Conservation (phyloP, 371 early-diverging fungal species). For the Chytridiales sp. region DNA sequence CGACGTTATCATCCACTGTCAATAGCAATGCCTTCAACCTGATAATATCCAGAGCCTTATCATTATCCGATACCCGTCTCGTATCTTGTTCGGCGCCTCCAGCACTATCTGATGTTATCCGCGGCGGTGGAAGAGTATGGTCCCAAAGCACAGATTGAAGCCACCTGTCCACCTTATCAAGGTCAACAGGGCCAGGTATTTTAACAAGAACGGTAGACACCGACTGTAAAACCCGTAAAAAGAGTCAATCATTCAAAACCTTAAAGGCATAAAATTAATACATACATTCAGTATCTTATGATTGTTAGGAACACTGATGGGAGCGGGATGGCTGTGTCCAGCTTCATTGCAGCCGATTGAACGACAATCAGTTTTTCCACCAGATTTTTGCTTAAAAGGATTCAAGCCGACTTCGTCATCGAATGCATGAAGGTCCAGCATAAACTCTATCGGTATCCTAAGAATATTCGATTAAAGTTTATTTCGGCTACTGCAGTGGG, state of each 20-base stretch:
- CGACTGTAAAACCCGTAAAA: conserved; percentile 52
- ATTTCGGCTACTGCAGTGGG: background rate
- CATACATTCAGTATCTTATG: conserved; percentile 20
- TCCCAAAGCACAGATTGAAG: conserved; percentile 92
- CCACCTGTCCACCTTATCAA: conserved; percentile 73
- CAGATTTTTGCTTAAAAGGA: too few species aligned
- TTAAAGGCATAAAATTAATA: background rate
- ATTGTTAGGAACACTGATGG: conserved; percentile 12
- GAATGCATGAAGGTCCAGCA: conserved; percentile 77
- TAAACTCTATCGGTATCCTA: conserved; percentile 70
- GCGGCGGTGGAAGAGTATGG: conserved; percentile 55
- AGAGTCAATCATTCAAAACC: conserved; percentile 34
- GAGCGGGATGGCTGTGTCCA: conserved; percentile 27
- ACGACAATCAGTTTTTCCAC: conserved; percentile 31
- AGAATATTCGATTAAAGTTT: background rate
- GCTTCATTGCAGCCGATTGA: conserved; percentile 28
- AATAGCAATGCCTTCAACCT: conserved; percentile 83
- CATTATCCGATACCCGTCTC: background rate
- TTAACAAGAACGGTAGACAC: conserved; percentile 47
- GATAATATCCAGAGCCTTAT: conserved; percentile 51
- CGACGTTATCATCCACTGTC: conserved; percentile 38
- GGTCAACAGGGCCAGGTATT: conserved; percentile 21
- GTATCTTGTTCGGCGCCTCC: background rate
- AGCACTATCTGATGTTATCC: too few species aligned
- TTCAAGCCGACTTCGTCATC: too few species aligned